phyloP scores from a whole-genome alignment of 768 basidiomycete genomes.

The Candolleomyces aberdarensis region DNA sequence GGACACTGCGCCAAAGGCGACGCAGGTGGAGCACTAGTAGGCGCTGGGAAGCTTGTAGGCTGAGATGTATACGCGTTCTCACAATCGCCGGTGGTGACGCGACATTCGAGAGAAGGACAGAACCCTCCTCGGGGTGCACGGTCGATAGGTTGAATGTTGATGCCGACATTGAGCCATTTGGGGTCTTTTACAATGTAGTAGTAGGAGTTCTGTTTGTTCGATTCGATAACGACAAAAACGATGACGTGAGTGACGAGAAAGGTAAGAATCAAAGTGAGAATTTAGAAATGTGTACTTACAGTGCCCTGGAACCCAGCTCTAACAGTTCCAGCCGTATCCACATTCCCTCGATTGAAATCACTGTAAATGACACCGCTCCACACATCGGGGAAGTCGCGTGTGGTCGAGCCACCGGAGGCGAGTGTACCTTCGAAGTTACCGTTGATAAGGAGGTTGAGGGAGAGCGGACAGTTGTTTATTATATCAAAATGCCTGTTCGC shows the following conservation, averaged over 20 bases:
- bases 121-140: slow-evolving; percentile 18
- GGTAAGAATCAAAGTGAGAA: neutral
- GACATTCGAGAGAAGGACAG: slow-evolving; percentile 18
- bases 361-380: slow-evolving; percentile 25
- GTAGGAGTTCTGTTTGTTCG: slow-evolving; percentile 11
- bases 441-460: slow-evolving; percentile 21
- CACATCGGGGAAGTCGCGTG: slow-evolving; percentile 12
- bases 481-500: slow-evolving; percentile 16
- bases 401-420: slow-evolving; percentile 15
- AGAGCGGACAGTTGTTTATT: slow-evolving; percentile 24
- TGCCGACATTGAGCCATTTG: slow-evolving; percentile 22
- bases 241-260: too few relatives aligned
- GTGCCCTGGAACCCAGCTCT: slow-evolving; percentile 22
- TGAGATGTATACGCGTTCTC: slow-evolving; percentile 18
- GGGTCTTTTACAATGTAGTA: slow-evolving; percentile 25
- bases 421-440: slow-evolving; percentile 17
- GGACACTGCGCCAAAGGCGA: slow-evolving; percentile 23
- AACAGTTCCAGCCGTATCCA: slow-evolving; percentile 18
- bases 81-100: slow-evolving; percentile 14
- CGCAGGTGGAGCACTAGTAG: slow-evolving; percentile 15
- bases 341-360: slow-evolving; percentile 20
- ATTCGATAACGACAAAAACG: neutral
- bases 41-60: slow-evolving; percentile 21
- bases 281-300: slow-evolving; percentile 1
- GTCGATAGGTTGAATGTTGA: slow-evolving; percentile 15